These are phyloP conservation scores for Hebeloma cylindrosporum DNA, from an alignment of 768 basidiomycete genomes.

Conservation along the genomic window DNA sequence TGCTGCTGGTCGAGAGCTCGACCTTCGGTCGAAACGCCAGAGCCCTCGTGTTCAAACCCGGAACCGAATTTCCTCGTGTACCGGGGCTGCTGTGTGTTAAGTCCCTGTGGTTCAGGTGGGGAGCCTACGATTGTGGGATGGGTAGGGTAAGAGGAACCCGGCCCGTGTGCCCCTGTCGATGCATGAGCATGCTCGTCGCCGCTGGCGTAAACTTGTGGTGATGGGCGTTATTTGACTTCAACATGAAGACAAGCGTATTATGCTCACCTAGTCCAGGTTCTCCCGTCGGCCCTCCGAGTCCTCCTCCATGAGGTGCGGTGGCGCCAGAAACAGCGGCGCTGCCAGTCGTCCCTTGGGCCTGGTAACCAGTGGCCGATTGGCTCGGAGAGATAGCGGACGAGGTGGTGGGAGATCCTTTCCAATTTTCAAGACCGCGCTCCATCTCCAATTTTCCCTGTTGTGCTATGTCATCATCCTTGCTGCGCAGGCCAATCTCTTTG, in stretches of 20 bases:
- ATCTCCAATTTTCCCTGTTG: slow-evolving; percentile 39
- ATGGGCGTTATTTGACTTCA: not conserved
- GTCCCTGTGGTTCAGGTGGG: too few relatives aligned
- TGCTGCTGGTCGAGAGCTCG: too few relatives aligned
- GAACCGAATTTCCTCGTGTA: too few relatives aligned
- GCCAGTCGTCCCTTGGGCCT: too few relatives aligned
- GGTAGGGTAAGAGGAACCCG: slow-evolving; percentile 11
- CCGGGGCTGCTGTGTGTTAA: too few relatives aligned
- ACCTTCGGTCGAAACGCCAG: too few relatives aligned
- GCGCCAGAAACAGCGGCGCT: not conserved
- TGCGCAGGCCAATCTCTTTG: slow-evolving; percentile 23
- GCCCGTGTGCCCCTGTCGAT: not conserved
- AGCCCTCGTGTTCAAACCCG: too few relatives aligned
- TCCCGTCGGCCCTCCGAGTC: not conserved
- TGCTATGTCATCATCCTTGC: slow-evolving; percentile 36
- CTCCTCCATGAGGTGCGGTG: not conserved
- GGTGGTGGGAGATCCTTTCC: slow-evolving; percentile 15
- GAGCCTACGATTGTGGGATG: too few relatives aligned
- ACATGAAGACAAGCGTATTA: not conserved
- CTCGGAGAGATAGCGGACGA: not conserved
- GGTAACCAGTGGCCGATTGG: not conserved
- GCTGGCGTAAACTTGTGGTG: not conserved
- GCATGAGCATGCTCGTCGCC: not conserved
- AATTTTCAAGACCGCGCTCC: slow-evolving; percentile 36
- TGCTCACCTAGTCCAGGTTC: not conserved